Evolutionary conservation across 139 green algal species (phyloP).

Genomic region (Micromonas commoda): DNA sequence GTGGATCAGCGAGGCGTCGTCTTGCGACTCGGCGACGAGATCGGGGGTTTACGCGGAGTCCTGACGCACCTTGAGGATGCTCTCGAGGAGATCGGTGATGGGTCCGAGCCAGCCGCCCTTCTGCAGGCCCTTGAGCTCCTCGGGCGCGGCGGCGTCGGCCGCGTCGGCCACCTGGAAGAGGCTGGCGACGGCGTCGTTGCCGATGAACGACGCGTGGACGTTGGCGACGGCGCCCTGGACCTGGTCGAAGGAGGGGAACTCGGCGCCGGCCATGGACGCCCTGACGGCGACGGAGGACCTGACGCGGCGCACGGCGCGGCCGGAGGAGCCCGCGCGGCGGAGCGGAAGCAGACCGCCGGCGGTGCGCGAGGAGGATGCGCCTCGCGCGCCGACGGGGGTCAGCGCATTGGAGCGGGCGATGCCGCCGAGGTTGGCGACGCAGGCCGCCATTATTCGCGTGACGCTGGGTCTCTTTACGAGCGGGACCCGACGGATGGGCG

Average conservation of each 20-base stretch:
- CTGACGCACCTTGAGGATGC: neutral
- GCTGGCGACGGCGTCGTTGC: neutral
- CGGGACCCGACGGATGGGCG: too few relatives aligned
- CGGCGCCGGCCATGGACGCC: neutral
- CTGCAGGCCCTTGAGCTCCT: neutral
- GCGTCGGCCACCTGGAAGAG: conserved; percentile 19
- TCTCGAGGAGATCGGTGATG: conserved; percentile 18
- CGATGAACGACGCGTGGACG: neutral
- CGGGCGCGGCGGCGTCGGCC: neutral
- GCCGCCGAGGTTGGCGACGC: too few relatives aligned
- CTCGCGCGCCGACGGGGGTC: too few relatives aligned
- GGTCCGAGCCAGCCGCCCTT: conserved; percentile 26
- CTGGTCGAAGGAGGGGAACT: neutral
- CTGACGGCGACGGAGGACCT: neutral
- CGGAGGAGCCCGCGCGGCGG: neutral
- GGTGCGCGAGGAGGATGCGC: too few relatives aligned
- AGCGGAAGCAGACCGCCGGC: too few relatives aligned
- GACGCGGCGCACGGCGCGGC: too few relatives aligned
- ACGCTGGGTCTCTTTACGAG: too few relatives aligned
- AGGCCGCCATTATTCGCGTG: too few relatives aligned
- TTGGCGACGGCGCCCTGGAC: neutral
- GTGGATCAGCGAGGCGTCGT: too few relatives aligned
- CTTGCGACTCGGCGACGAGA: too few relatives aligned
- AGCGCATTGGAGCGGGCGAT: too few relatives aligned
- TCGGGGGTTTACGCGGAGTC: neutral